Percentiles rank a stretch among this genome's conserved stretches.
phyloP scores from a whole-genome alignment of 345 rosid species.

The Aquilaria sinensis region DNA sequence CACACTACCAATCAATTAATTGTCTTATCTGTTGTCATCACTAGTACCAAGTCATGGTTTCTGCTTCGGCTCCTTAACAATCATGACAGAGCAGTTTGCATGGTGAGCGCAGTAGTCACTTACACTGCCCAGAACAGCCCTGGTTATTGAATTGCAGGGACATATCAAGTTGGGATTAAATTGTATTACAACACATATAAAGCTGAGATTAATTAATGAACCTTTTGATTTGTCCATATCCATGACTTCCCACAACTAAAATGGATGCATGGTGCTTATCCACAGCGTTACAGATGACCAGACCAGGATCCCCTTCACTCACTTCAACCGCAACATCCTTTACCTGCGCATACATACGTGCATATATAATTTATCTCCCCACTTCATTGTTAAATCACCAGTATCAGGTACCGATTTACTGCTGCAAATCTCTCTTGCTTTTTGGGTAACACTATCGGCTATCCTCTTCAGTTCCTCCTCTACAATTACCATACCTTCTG shows the following conservation, averaged over 20 bases:
- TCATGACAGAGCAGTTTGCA: constrained; percentile 28
- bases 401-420: constrained; percentile 18
- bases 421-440: constrained; percentile 24
- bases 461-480: constrained; percentile 30
- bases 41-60: not conserved
- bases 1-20: too few relatives aligned
- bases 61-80: constrained; percentile 28
- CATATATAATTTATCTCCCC: not conserved
- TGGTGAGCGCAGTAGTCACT: constrained; percentile 34
- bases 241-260: constrained; percentile 44
- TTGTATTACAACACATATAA: not conserved
- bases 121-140: constrained; percentile 33
- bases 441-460: constrained; percentile 16
- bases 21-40: not conserved
- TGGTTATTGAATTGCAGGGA: not conserved
- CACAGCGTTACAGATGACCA: constrained; percentile 29
- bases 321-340: constrained; percentile 7
- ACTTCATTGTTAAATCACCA: not conserved
- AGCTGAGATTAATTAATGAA: not conserved
- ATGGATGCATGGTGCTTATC: constrained; percentile 29
- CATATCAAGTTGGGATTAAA: not conserved
- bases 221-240: constrained; percentile 40
- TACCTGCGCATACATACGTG: not conserved
- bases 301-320: constrained; percentile 39
- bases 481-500: constrained; percentile 21